phyloP scores from a whole-genome alignment of 371 early-diverging fungal species.

The Umbelopsis sp. region DNA sequence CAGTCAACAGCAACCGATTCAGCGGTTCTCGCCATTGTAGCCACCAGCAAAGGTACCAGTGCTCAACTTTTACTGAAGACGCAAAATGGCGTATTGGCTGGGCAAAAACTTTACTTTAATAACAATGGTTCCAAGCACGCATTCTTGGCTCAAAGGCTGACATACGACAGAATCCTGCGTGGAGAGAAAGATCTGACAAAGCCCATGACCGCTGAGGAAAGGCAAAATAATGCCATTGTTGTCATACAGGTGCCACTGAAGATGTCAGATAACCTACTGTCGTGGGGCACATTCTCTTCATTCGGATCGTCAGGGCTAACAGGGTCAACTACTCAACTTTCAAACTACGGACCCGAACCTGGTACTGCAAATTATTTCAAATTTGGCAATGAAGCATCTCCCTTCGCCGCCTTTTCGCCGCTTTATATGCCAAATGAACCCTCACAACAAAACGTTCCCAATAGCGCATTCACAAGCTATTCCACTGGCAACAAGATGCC shows the following conservation, averaged over 20 bases:
- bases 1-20: neutral
- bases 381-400: too few species aligned
- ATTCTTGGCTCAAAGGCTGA: slow-evolving; percentile 5
- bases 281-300: too few species aligned
- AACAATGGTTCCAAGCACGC: neutral
- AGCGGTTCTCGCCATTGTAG: slow-evolving; percentile 1
- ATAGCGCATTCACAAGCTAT: too few species aligned
- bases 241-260: slow-evolving; percentile 14
- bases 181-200: slow-evolving; percentile 12
- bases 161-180: neutral
- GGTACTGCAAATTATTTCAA: too few species aligned
- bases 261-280: neutral
- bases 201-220: slow-evolving; percentile 4
- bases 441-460: too few species aligned
- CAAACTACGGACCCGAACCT: too few species aligned
- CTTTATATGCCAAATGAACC: too few species aligned
- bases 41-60: slow-evolving; percentile 15
- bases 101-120: slow-evolving; percentile 16
- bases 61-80: slow-evolving; percentile 1
- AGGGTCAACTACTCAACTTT: too few species aligned
- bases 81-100: neutral
- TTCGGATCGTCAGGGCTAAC: too few species aligned
- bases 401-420: too few species aligned
- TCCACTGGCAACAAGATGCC: too few species aligned
- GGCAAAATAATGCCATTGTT: slow-evolving; percentile 10